phyloP scores from a whole-genome alignment of 495 filamentous ascomycete genomes.

The Aspergillus nidulans region DNA sequence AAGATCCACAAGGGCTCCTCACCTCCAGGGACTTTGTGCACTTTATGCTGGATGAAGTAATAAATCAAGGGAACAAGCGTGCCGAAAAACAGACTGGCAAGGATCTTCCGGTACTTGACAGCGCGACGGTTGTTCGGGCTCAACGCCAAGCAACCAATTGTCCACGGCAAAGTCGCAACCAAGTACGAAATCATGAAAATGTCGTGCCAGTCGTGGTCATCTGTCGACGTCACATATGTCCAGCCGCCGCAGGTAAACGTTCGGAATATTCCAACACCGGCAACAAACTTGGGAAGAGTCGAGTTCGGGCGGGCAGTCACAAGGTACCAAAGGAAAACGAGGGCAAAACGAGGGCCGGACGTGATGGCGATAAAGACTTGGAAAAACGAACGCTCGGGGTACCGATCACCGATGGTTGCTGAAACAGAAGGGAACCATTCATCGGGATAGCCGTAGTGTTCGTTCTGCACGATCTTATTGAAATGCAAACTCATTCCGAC shows the following conservation, averaged over 20 bases:
- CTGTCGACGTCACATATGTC: conserved; percentile 98
- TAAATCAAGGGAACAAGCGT: conserved; percentile 88
- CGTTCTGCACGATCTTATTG: conserved; percentile 95
- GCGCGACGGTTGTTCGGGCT: conserved; percentile 83
- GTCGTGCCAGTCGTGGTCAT: conserved; percentile 98
- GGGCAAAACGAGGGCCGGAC: conserved; percentile 86
- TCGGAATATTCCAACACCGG: conserved; percentile 74
- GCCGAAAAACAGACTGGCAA: conserved; percentile 83
- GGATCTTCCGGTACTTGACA: conserved; percentile 81
- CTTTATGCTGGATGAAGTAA: conserved; percentile 98
- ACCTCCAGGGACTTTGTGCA: conserved; percentile 94
- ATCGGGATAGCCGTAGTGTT: conserved; percentile 92
- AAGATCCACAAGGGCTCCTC: conserved; percentile 25
- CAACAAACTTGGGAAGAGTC: conserved; percentile 75
- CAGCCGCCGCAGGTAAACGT: conserved; percentile 95
- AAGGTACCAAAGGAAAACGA: conserved; percentile 90
- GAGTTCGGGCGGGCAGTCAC: conserved; percentile 73
- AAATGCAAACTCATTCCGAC: conserved; percentile 86
- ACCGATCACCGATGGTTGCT: conserved; percentile 96
- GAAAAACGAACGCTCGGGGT: conserved; percentile 95
- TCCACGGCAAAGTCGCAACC: conserved; percentile 93
- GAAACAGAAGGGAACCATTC: conserved; percentile 99
- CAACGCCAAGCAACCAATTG: conserved; percentile 79
- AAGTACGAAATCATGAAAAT: conserved; percentile 99
- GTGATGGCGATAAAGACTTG: conserved; percentile 96